Percentiles rank a stretch among this genome's conserved stretches.
Conservation (phyloP, 352 stramenopile genomes). For the Globisporangium barbulae region DNA sequence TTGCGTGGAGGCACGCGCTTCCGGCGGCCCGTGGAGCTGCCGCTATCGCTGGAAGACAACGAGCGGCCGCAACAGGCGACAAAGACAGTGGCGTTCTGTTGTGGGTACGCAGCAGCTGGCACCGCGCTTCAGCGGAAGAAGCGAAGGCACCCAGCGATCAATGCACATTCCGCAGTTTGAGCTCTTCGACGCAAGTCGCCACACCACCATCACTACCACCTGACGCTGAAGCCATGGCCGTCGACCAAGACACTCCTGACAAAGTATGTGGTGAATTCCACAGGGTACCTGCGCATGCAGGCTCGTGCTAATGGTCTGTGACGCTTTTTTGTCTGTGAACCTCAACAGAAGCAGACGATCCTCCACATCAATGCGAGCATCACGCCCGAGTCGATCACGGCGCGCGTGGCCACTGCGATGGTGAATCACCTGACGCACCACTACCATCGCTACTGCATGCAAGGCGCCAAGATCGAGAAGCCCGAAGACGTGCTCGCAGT, state of each 20-base stretch:
- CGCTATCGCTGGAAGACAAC: neutral
- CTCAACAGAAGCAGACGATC: constrained; percentile 58
- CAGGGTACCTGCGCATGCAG: neutral
- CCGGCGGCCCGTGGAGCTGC: neutral
- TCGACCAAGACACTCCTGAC: constrained; percentile 10
- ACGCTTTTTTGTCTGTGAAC: neutral
- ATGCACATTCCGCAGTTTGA: constrained; percentile 7
- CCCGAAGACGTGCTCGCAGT: constrained; percentile 56
- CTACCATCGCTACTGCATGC: constrained; percentile 54
- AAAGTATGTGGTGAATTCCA: neutral
- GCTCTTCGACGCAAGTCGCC: neutral
- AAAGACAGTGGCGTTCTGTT: neutral
- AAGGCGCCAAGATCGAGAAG: constrained; percentile 21
- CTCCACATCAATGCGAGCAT: constrained; percentile 80
- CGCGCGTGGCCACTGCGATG: constrained; percentile 62
- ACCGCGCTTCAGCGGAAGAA: neutral
- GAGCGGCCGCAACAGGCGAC: neutral
- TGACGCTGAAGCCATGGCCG: neutral
- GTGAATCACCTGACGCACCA: constrained; percentile 69
- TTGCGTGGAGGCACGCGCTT: constrained; percentile 6
- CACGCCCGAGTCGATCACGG: constrained; percentile 66
- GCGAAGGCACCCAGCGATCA: neutral
- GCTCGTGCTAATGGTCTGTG: neutral
- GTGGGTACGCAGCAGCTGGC: neutral
- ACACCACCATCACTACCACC: neutral